Evolutionary conservation across 805 yeast genomes (phyloP), one percentile per base, ranked within the genome.

Genomic region (Saturnispora hagleri): DNA sequence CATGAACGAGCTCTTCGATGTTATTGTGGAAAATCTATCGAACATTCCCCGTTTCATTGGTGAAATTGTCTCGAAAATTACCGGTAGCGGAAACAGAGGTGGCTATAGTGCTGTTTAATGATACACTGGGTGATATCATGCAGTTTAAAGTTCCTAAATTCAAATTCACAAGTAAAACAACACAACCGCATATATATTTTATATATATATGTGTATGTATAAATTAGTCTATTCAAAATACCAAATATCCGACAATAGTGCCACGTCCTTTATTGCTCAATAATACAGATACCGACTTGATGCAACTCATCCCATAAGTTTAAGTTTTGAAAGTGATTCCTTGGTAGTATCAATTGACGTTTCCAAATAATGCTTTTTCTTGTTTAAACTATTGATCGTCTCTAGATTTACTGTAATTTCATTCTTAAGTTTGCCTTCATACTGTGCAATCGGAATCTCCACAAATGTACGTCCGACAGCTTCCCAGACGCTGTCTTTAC

Each of bases 41-140:
- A 81, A 82, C 1, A 66, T 83, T 48, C 93, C 93, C 5, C 76
- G 76, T 13, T 82, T 90, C 55, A 58, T 78, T 43, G 75, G 72
- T 56, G 96, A 90, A 67, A 74, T 90, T 4, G 70, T 80, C 42
- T 78, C 77, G 48, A 88, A 78, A 60, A 65, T 90, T 34, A 73
- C 83, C 50, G 84, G 90, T 6, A 76, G 81, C 22, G 69, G 74
- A 50, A 70, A 77, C 45, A 77, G 96, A 64, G 95, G 95, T 27
- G 98, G 96, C 18, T 91, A 93, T 66, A 83, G 95, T 63, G 98
- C 97, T 35, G 95, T 93, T 10, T 90, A 73, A 69, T 12, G 9
- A 22, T 22, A 33, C 9, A 18, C 13, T 35, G 15, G 13, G 31
- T 13, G 31, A 31, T 27, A 28, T 17, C 26, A 48, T 18, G 7